These are phyloP conservation scores for Tilletiopsis washingtonensis DNA, from an alignment of 1,284 basidiomycete genomes.

Conservation along the genomic window DNA sequence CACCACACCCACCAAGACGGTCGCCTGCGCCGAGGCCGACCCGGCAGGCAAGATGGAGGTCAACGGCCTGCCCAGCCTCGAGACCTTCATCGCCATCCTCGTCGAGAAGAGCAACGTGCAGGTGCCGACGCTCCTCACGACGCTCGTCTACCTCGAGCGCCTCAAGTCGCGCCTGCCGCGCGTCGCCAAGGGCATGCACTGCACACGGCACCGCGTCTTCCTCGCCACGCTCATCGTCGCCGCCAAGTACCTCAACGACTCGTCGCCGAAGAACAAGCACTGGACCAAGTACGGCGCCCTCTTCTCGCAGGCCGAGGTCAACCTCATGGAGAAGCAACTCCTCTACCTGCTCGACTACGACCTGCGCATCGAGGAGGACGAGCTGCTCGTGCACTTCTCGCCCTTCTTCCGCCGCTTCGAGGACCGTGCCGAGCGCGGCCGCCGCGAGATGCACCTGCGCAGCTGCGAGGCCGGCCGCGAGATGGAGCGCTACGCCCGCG, in stretches of 20 bases:
- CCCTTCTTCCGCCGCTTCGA: conserved; percentile 45
- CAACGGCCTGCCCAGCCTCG: conserved; percentile 61
- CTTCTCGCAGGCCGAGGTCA: conserved; percentile 63
- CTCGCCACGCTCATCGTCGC: conserved; percentile 90
- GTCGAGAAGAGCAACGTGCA: conserved; percentile 82
- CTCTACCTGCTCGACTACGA: conserved; percentile 48
- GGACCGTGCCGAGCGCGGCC: conserved; percentile 38
- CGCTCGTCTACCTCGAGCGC: conserved; percentile 85
- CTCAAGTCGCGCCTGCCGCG: conserved; percentile 71
- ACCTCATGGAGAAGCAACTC: conserved; percentile 87
- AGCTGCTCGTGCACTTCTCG: conserved; percentile 42
- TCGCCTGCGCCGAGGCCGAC: conserved; percentile 33
- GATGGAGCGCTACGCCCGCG: conserved; percentile 41
- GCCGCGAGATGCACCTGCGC: conserved; percentile 44
- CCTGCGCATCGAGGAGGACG: conserved; percentile 45
- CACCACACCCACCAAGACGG: conserved; percentile 31
- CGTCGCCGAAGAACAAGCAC: conserved; percentile 77
- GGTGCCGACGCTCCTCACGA: conserved; percentile 81
- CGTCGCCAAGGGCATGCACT: conserved; percentile 79
- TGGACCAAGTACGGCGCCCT: conserved; percentile 59
- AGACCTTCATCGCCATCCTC: conserved; percentile 78
- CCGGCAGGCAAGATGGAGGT: conserved; percentile 48
- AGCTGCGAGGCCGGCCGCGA: conserved; percentile 44
- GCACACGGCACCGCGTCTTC: conserved; percentile 89
- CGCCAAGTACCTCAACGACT: conserved; percentile 95